Evolutionary conservation across 2,329 filamentous ascomycete genomes (phyloP), one percentile per base, ranked within the genome.

Genomic region (Ophiostoma perfectum): DNA sequence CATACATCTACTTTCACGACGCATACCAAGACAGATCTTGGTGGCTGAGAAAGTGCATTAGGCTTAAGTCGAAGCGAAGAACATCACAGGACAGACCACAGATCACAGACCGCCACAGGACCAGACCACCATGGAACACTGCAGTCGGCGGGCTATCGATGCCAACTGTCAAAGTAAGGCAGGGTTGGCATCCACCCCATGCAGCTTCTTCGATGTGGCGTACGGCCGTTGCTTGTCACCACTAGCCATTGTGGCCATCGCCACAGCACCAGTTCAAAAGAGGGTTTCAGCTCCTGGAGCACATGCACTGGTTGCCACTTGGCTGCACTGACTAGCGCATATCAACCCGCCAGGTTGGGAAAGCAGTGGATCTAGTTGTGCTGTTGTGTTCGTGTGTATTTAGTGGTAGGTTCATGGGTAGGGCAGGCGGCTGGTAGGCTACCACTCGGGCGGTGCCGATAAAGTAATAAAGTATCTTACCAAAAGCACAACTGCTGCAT

Each of bases 231-330:
- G 42, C 42, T 12, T 52, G 2, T 52, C 47, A 52, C 16, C 14
- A 18, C 11, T 52, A 27, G 27, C 27, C 27, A 27, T 27, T 27
- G 27, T 27, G 27, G 27, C 27, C 27, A n/a, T 52, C 47, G 47
- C 47, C 47, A 9, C 47, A n/a, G 47, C 27, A n/a, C 47, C 47
- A 52, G 47, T 52, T n/a, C 47, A 52, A n/a, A 52, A 52, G n/a
- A 52, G 47, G 47, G 16, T 52, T 52, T 52, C 47, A 52, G 47
- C 47, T 52, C 47, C 47, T 52, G 47, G 47, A 55, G 49, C 16
- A 27, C 16, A 55, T 16, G 4, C 45, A n/a, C 45, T 47, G 49
- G n/a, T 7, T 36, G 49, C 18, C 27, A 27, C 27, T 27, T 27
- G 27, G 27, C 27, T 27, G 27, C 27, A 27, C 27, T 27, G 27